A percentile compares a stretch with the other conserved stretches of the same genome.
phyloP scores from a whole-genome alignment of 805 yeast genomes.

The Dipodascopsis tothii region DNA sequence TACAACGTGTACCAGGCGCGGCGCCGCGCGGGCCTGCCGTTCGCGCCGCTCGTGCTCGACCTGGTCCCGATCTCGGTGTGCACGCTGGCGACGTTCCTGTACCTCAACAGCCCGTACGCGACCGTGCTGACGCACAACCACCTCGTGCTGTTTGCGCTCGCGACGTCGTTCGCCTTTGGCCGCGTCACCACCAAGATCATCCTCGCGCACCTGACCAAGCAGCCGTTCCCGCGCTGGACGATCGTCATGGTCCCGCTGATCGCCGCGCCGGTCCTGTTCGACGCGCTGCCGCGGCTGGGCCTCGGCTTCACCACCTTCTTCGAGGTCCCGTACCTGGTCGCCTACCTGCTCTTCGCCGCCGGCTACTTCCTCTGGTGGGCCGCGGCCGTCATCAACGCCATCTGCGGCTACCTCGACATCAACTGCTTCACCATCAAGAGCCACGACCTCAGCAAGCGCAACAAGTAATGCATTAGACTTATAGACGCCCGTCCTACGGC shows the following conservation, averaged over 20 bases:
- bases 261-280: conserved; percentile 33
- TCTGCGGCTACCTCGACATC: conserved; percentile 75
- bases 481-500: too few species aligned
- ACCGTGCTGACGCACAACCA: conserved; percentile 36
- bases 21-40: conserved; percentile 29
- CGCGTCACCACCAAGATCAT: conserved; percentile 57
- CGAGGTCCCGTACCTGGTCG: conserved; percentile 41
- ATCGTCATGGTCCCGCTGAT: conserved; percentile 49
- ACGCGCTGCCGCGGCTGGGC: conserved; percentile 47
- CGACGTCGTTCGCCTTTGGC: conserved; percentile 81
- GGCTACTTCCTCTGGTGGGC: conserved; percentile 61
- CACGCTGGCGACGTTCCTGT: conserved; percentile 41
- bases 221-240: conserved; percentile 66
- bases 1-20: conserved; percentile 43
- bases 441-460: not conserved
- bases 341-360: conserved; percentile 58
- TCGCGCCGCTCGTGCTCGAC: conserved; percentile 43
- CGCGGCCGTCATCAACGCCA: conserved; percentile 65
- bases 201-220: conserved; percentile 77
- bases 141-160: conserved; percentile 66
- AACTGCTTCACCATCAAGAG: conserved; percentile 52
- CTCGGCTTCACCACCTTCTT: conserved; percentile 25
- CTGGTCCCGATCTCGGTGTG: conserved; percentile 61
- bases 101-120: conserved; percentile 45
- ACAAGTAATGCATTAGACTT: not conserved